Base-by-base conservation (phyloP, 2,329 filamentous ascomycete genomes). In the Colletotrichum shisoi region DNA sequence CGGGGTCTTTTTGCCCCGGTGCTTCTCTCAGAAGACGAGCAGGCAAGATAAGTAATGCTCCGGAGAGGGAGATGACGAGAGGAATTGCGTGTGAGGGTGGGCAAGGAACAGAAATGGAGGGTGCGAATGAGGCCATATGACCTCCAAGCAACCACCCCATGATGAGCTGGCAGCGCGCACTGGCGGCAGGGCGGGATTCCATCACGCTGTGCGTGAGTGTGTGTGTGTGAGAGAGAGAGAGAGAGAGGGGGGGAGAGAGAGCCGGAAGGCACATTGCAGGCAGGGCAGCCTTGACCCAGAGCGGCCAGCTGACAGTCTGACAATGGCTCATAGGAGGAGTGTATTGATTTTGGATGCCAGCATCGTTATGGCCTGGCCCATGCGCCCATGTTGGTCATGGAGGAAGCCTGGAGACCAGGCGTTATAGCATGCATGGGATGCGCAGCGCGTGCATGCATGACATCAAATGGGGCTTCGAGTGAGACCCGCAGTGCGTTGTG, bases 321-420 rank as follows among this genome's bases (percentile, higher is more conserved):
- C 42, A 56, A 21, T 21, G 8, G 49, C 49, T 15, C 27, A 6
- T 27, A 51, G 48, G 51, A 12, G n/a, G 7, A 27, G 52, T 27
- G 34, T 21, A 27, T 56, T 13, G 31, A 27, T n/a, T 57, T 57
- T 45, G 24, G 59, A 24, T 42, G n/a, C 45, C 21, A 45, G 7
- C n/a, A 45, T 63, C 53, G 45, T 63, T 45, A 58, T 51, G 45
- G n/a, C 34, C 53, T 44, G 49, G 44, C 42, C 34, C 44, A 39
- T n/a, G 21, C 21, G 51, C 40, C 40, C n/a, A 31, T 12, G 9
- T 39, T 15, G 45, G 53, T 21, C 45, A 63, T 37, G 49, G 58
- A 40, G 19, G 12, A 44, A 42, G 45, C 17, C 37, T 45, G 45
- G 31, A 19, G 21, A 13, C 15, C 31, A 45, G 21, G 27, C 42